Conservation (phyloP, 78 protist species). For the Chrysochromulina parva region DNA sequence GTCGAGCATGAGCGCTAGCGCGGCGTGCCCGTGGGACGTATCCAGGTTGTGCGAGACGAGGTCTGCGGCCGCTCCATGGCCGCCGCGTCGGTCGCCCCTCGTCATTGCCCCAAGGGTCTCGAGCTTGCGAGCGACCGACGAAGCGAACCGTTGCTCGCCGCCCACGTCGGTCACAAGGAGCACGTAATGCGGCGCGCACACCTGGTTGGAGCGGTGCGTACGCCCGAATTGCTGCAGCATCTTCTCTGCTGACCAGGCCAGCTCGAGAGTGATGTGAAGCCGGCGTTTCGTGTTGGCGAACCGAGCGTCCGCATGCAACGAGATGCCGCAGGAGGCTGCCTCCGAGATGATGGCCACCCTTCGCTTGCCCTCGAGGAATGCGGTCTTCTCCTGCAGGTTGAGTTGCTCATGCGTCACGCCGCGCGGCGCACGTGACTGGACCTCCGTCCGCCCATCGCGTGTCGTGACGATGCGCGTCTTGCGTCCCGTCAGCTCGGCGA, state of each 20-base stretch:
- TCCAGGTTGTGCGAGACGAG: no score
- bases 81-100: neutral
- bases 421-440: no score
- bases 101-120: conserved; percentile 16
- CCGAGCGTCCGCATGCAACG: neutral
- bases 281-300: neutral
- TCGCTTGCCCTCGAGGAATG: neutral
- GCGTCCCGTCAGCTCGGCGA: conserved; percentile 4
- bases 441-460: neutral
- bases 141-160: conserved; percentile 18
- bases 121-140: conserved; percentile 9
- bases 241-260: neutral
- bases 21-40: no score
- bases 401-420: no score
- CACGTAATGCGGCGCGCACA: conserved; percentile 21
- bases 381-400: neutral
- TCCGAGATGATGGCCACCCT: neutral
- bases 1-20: no score
- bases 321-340: neutral
- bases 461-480: neutral
- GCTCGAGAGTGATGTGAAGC: neutral
- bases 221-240: conserved; percentile 33
- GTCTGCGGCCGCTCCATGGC: no score
- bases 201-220: conserved; percentile 22
- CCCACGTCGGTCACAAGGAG: neutral